These are phyloP conservation scores for Rhynchosporium agropyri DNA, from an alignment of 2,329 filamentous ascomycete genomes.

Conservation along the genomic window DNA sequence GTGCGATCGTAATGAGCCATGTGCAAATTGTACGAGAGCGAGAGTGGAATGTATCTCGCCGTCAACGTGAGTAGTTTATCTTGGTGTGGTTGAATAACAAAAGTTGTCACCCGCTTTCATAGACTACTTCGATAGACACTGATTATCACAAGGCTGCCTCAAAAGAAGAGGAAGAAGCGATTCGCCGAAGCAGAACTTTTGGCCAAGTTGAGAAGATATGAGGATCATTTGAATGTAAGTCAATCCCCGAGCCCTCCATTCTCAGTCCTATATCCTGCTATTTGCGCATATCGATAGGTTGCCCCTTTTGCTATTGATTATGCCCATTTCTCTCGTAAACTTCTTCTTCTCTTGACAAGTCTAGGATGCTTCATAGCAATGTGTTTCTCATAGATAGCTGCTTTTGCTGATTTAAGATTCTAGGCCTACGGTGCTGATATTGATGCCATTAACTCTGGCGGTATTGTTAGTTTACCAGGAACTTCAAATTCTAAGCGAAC, in stretches of 20 bases:
- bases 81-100: too few species aligned
- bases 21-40: slow-evolving; percentile 37
- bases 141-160: slow-evolving; percentile 21
- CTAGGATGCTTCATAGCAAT: too few species aligned
- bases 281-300: too few species aligned
- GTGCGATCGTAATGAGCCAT: slow-evolving; percentile 37
- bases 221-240: slow-evolving; percentile 28
- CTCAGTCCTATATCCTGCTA: too few species aligned
- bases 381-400: too few species aligned
- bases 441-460: slow-evolving; percentile 34
- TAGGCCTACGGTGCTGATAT: slow-evolving; percentile 35
- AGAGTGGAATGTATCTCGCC: slow-evolving; percentile 34
- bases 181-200: slow-evolving; percentile 39
- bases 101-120: too few species aligned
- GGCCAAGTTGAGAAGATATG: slow-evolving; percentile 36
- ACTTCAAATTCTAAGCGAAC: neutral
- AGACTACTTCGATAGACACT: too few species aligned
- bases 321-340: too few species aligned
- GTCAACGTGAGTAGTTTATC: slow-evolving; percentile 5
- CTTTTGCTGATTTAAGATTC: too few species aligned
- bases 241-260: neutral
- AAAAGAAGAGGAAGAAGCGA: slow-evolving; percentile 34
- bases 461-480: neutral
- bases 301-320: too few species aligned
- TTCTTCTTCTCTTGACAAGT: too few species aligned